phyloP scores from a whole-genome alignment of 805 yeast genomes.

The Wickerhamiella kurtzmanii region DNA sequence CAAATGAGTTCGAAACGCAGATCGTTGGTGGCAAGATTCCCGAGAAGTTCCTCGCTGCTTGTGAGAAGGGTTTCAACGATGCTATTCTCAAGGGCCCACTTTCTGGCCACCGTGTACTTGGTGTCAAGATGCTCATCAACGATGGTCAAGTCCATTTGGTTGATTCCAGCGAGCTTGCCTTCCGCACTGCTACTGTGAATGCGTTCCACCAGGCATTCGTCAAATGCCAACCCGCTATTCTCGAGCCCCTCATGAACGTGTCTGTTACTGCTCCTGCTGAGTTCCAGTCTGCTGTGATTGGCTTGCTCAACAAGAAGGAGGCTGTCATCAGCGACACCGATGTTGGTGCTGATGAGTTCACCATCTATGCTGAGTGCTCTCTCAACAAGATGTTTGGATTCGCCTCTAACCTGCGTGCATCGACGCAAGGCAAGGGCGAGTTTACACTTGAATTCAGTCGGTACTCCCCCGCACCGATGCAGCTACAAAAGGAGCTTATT shows the following conservation, averaged over 20 bases:
- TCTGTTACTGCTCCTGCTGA: conserved; percentile 90
- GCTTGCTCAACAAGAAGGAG: conserved; percentile 77
- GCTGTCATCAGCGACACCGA: conserved; percentile 92
- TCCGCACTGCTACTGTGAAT: conserved; percentile 79
- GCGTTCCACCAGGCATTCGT: conserved; percentile 89
- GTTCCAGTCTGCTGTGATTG: conserved; percentile 88
- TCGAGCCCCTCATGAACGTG: conserved; percentile 94
- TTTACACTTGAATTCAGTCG: conserved; percentile 88
- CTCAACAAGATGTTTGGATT: conserved; percentile 92
- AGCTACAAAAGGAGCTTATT: conserved; percentile 77
- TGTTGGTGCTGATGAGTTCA: conserved; percentile 87
- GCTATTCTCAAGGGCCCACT: conserved; percentile 93
- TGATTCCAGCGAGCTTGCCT: conserved; percentile 91
- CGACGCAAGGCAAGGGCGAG: conserved; percentile 98
- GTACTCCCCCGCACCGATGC: conserved; percentile 82
- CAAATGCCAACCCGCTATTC: conserved; percentile 69
- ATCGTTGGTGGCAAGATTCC: conserved; percentile 96
- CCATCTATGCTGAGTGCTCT: conserved; percentile 90
- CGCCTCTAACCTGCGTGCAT: conserved; percentile 88
- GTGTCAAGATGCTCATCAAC: conserved; percentile 82
- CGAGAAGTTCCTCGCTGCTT: conserved; percentile 85
- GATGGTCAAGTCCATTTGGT: conserved; percentile 98
- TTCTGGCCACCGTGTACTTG: conserved; percentile 85
- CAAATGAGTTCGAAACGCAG: conserved; percentile 65
- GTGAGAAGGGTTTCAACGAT: conserved; percentile 92